Conservation (phyloP, 306 rosid genomes). For the Alnus rubra region DNA sequence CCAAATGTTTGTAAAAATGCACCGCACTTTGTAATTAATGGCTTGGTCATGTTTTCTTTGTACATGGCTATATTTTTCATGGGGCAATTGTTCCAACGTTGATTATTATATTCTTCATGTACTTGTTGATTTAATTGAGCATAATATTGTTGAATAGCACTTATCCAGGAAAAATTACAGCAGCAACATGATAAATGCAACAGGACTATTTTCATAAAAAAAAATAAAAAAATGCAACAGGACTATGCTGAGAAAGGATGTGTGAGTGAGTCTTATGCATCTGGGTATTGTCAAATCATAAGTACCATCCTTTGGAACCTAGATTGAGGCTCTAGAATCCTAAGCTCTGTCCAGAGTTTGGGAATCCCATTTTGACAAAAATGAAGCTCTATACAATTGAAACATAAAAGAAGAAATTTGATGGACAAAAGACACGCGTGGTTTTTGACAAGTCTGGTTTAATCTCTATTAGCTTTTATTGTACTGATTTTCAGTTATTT, state of each 20-base stretch:
- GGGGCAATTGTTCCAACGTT: background rate
- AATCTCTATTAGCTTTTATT: background rate
- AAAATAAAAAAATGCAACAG: background rate
- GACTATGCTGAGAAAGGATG: background rate
- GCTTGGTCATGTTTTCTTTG: background rate
- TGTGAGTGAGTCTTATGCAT: background rate
- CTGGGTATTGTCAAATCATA: too few relatives aligned
- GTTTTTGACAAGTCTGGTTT: too few relatives aligned
- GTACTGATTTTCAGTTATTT: background rate
- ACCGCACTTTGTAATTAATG: background rate
- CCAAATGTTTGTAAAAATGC: conserved; percentile 4
- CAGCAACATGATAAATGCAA: background rate
- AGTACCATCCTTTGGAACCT: background rate
- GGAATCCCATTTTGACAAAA: background rate
- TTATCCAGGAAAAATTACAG: background rate
- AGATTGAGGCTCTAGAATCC: background rate
- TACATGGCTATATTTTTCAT: background rate
- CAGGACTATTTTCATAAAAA: too few relatives aligned
- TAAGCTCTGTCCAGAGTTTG: background rate
- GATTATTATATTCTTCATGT: background rate
- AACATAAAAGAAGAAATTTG: too few relatives aligned
- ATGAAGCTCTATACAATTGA: too few relatives aligned
- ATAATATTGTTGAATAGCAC: background rate
- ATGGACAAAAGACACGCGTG: too few relatives aligned
- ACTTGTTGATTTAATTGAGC: background rate